phyloP scores from a whole-genome alignment of 2,329 filamentous ascomycete genomes.

The Fusarium annulatum region DNA sequence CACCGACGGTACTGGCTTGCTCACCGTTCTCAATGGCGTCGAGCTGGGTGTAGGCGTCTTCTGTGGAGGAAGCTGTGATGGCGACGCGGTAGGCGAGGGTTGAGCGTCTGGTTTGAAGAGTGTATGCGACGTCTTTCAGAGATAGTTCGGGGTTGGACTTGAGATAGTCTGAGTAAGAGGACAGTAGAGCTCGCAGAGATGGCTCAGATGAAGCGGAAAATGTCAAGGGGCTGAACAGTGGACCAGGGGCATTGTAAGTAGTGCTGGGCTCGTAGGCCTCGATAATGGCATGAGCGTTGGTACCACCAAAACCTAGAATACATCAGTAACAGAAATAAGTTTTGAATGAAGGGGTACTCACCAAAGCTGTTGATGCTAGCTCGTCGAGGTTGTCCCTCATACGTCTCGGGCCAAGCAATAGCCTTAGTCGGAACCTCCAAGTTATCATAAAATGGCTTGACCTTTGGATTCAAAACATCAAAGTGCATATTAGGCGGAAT shows the following conservation, averaged over 20 bases:
- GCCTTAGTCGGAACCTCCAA: not conserved
- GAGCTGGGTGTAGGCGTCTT: not conserved
- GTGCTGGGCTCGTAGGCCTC: not conserved
- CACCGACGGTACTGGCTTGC: fast-evolving
- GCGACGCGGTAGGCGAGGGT: not conserved
- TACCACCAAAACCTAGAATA: constrained; percentile 46
- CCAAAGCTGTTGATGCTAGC: constrained; percentile 53
- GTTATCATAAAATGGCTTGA: not conserved
- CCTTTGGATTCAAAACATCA: not conserved
- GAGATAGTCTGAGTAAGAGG: fast-evolving
- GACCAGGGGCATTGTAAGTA: not conserved
- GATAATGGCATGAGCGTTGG: constrained; percentile 48
- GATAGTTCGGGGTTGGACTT: not conserved
- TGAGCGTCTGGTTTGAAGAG: fast-evolving
- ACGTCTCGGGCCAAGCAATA: not conserved
- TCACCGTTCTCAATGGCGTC: not conserved
- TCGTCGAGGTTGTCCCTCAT: constrained; percentile 10
- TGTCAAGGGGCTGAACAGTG: not conserved
- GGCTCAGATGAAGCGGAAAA: not conserved
- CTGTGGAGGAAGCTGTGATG: not conserved
- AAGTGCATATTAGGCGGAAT: not conserved
- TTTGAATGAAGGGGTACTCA: not conserved
- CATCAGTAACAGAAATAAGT: no score
- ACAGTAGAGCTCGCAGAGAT: not conserved
- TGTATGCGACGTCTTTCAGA: not conserved